Evolutionary conservation across 176 grass and related monocot species (phyloP), one percentile per base, ranked within the genome.

Genomic region (Carex scoparia): DNA sequence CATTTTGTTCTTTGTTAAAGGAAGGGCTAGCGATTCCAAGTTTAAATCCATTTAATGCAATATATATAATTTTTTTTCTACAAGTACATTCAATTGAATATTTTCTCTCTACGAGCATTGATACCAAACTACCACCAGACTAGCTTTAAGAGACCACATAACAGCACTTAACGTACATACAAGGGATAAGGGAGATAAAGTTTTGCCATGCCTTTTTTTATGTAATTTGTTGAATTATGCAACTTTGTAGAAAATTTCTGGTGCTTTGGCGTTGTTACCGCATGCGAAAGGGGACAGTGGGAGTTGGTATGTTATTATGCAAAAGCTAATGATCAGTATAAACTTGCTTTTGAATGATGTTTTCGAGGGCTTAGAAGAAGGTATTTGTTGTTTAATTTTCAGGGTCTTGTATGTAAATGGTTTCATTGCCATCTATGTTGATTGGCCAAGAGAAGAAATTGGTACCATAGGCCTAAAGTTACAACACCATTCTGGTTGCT

Each of bases 321-420:
- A 86, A 79, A 92, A 91, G 83, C 87, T 95, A 90, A 60, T 95
- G 62, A 92, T 98, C 58, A 53, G 65, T 23, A 84, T 94, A 81
- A 92, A 93, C 86, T 87, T 84, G 70, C 89, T 98, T 83, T 77
- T 98, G 76, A 86, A 90, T 78, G 91, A 98, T 86, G 86, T 89
- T 76, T 93, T 98, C 55, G 16, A 89, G 53, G 91, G 91, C 81
- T 86, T 98, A 68, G 92, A 94, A 94, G 92, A 92, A 81, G 91
- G 93, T 93, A 93, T 56, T 30, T 78, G 6, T 32, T 56, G 27
- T 78, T 49, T 78, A 0, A 31, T 57, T 78, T 78, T 15, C 23
- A 15, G 49, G 49, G 46, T 77, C 49, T 56, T 4, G 2, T 55
- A 78, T 78, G 27, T 16, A 16, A 71, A 57, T 57, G 27, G 1